Evolutionary conservation across 768 basidiomycete species (phyloP), one percentile per base, ranked within the genome.

Genomic region (Phlegmacium glaucopus): DNA sequence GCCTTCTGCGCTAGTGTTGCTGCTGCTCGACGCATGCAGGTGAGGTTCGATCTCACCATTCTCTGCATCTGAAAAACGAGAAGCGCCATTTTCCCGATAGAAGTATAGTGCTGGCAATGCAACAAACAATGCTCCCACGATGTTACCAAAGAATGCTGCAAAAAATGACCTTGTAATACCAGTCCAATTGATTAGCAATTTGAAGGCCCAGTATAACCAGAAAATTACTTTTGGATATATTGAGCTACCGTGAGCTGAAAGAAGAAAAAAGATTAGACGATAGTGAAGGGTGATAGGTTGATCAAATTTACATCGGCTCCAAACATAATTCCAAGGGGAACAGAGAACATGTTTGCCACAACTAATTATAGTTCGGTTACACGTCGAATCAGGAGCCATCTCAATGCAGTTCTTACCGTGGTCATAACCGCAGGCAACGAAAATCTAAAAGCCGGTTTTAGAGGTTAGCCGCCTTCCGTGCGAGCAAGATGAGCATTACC

Each of bases 271-370:
- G 16, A 22, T 17, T 47, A 48, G 27, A 35, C 5, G 17, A 58
- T 43, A n/a, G n/a, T 50, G 35, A 44, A n/a, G 17, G 25, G 11
- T 11, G 26, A 15, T n/a, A 15, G n/a, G 47, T 25, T 12, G 25
- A 12, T 13, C 4, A 17, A 37, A 65, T 81, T 55, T 60, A 85
- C 85, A 42, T 79, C 64, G 22, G 83, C 81, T 17, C 80, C 76
- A 56, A 87, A 80, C 76, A 87, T 80, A 28, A 88, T 86, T 8
- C 83, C 75, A 30, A 87, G 61, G 0, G 84, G 83, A 7, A 88
- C 65, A 4, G 79, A 85, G 61, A 82, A 87, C 86, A 88, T 87
- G 59, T 88, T 88, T 15, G 86, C 86, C 22, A 85, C 67, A 9
- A 85, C 83, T 84, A 39, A 12, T 38, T 29, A 27, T 26, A 42